Base-by-base conservation (phyloP, 257 asterid genomes). In the Solanum arcanum region DNA sequence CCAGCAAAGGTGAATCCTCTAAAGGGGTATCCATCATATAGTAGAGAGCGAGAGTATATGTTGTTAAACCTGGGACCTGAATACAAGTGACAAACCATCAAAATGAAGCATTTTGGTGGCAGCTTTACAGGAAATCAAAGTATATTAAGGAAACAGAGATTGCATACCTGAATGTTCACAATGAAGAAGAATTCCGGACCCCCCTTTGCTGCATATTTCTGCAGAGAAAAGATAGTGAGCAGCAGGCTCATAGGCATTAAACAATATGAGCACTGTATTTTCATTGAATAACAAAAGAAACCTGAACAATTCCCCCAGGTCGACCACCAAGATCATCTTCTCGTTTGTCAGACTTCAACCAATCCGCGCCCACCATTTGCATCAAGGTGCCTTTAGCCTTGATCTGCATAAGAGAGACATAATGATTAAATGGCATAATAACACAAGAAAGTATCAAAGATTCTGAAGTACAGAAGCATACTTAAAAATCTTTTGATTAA, bases 311-410 rank as follows among this genome's bases (percentile, higher is more conserved):
- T 89, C 98, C 93, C 59, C 98, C 98, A 64, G 95, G 96, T 84
- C 98, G 97, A 76, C 97, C 95, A 77, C 98, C 99, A 85, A 96
- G 98, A 94, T 97, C 98, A 90, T 96, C 98, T 94, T 96, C 99
- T 87, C 99, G 92, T 92, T 96, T 97, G 91, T 97, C 98, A 90
- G 98, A 97, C 90, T 92, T 92, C 94, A 97, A 90, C 99, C 99
- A 97, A 88, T 95, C 99, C 70, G 99, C 99, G 60, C 96, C 99
- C 69, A 97, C 98, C 98, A 97, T 94, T 91, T 97, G 97, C 99
- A 97, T 97, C 91, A 95, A 92, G 12, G 98, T 93, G 86, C 98
- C 96, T 88, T 94, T 94, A 87, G 99, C 95, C 91, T 94, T 97
- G 88, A 94, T 95, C 99, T 97, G 85, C 39, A 16, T 81, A 49